Evolutionary conservation across 768 basidiomycete genomes (phyloP), one percentile per base, ranked within the genome.

Genomic region (Russula emetica): DNA sequence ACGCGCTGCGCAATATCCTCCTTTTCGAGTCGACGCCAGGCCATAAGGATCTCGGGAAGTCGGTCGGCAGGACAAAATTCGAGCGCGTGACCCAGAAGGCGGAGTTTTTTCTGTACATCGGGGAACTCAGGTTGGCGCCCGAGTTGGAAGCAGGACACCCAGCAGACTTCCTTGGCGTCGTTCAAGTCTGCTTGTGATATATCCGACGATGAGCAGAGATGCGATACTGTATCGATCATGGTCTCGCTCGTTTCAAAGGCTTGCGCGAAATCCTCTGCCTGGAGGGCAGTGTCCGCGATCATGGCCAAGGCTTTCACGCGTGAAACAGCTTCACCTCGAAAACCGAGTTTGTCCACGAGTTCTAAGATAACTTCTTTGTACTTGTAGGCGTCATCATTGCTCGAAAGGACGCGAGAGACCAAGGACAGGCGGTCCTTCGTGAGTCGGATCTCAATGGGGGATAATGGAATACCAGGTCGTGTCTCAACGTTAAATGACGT

Each of bases 291-390:
- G 64, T 93, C 92, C 11, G 87, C 86, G 26, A 98, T 80, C 96
- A 98, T 98, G 50, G 92, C 90, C 50, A 93, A 80, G 1, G 86
- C 82, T 70, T 92, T 88, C 55, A 90, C 85, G 72, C 91, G 85
- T 2, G 92, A 92, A n/a, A 84, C 81, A 3, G 78, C 72, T 67
- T 96, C 87, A 38, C 79, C 78, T 57, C 82, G 72, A 75, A 81
- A 92, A 0, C 96, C 95, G 9, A 99, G 85, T 75, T 96, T 97
- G 75, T 85, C 79, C 18, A 88, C 84, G 40, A 99, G 83, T 55
- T 98, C 95, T 22, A 98, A 81, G 55, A 99, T 86, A 62, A 98
- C 88, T 70, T 95, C 87, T 1, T 90, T 85, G 72, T 98, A 94
- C 66, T 90, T 91, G 76, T 94, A 96, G 2, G 94, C 92, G 58